Percentiles rank a stretch among this genome's conserved stretches.
phyloP scores from a whole-genome alignment of 2,329 filamentous ascomycete genomes.

The Scytalidium lignicola region DNA sequence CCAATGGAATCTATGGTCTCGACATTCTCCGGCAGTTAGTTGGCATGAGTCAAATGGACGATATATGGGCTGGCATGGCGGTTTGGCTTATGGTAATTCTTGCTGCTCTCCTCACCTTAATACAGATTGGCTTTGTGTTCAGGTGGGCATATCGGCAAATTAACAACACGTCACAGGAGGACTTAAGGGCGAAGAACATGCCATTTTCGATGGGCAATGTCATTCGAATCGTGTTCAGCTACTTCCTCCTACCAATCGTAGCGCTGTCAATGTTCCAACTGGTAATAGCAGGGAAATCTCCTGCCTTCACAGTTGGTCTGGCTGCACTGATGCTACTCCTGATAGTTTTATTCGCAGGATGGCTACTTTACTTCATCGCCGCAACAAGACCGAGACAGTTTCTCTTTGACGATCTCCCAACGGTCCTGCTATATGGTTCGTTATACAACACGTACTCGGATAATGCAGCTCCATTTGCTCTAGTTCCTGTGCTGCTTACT shows the following conservation, averaged over 20 bases:
- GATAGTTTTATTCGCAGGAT: conserved; percentile 68
- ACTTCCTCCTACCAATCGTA: conserved; percentile 81
- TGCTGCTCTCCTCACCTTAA: conserved; percentile 58
- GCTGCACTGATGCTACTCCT: conserved; percentile 70
- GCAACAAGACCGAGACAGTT: conserved; percentile 77
- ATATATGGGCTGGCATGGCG: conserved; percentile 93
- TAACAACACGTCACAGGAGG: conserved; percentile 72
- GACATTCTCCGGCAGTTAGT: conserved; percentile 74
- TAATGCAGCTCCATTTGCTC: conserved; percentile 82
- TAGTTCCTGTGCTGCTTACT: conserved; percentile 80
- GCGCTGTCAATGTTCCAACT: conserved; percentile 88
- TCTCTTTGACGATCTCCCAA: conserved; percentile 89
- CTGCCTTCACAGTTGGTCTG: conserved; percentile 65
- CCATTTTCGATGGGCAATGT: conserved; percentile 78
- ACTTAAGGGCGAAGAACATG: conserved; percentile 84
- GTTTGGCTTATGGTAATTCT: conserved; percentile 82
- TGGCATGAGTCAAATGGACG: conserved; percentile 68
- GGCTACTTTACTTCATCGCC: conserved; percentile 77
- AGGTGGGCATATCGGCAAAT: conserved; percentile 73
- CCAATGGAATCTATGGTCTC: conserved; percentile 73
- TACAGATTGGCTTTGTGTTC: conserved; percentile 69
- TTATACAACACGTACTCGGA: conserved; percentile 98
- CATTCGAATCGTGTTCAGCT: conserved; percentile 86
- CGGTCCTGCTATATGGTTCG: conserved; percentile 83
- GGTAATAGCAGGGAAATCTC: conserved; percentile 65